These are phyloP conservation scores for Daedalea quercina DNA, from an alignment of 768 basidiomycete species.

Conservation along the genomic window DNA sequence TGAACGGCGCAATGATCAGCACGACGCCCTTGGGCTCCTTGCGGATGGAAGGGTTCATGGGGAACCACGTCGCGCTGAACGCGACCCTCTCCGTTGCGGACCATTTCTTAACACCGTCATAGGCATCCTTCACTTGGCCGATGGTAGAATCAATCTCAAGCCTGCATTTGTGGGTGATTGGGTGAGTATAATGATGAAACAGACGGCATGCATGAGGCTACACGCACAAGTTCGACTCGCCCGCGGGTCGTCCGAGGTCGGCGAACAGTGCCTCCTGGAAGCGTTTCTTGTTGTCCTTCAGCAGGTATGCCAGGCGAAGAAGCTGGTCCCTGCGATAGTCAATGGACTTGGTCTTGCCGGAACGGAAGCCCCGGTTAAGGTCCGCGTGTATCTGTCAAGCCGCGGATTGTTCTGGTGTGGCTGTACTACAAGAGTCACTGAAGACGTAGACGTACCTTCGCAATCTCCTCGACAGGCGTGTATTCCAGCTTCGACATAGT, in stretches of 20 bases:
- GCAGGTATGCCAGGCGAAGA: conserved; percentile 59
- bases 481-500: conserved; percentile 10
- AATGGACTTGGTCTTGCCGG: conserved; percentile 60
- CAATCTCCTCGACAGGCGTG: conserved; percentile 20
- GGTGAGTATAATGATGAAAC: not conserved
- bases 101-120: conserved; percentile 67
- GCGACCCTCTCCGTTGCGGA: conserved; percentile 51
- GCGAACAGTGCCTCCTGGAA: conserved; percentile 50
- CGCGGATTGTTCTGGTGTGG: not conserved
- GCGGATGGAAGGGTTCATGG: conserved; percentile 55
- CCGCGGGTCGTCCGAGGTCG: conserved; percentile 57
- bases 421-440: too few relatives aligned
- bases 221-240: conserved; percentile 49
- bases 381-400: conserved; percentile 44
- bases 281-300: conserved; percentile 62
- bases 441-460: conserved; percentile 10
- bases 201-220: not conserved
- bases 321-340: conserved; percentile 70
- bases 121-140: conserved; percentile 45
- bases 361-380: conserved; percentile 48
- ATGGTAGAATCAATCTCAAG: conserved; percentile 53
- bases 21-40: conserved; percentile 75
- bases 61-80: conserved; percentile 46
- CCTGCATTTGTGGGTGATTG: too few relatives aligned
- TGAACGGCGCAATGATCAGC: conserved; percentile 67